Percentiles rank a stretch among this genome's conserved stretches.
Conservation (phyloP, 2,329 filamentous ascomycete species). For the Ceratocystis cubensis region DNA sequence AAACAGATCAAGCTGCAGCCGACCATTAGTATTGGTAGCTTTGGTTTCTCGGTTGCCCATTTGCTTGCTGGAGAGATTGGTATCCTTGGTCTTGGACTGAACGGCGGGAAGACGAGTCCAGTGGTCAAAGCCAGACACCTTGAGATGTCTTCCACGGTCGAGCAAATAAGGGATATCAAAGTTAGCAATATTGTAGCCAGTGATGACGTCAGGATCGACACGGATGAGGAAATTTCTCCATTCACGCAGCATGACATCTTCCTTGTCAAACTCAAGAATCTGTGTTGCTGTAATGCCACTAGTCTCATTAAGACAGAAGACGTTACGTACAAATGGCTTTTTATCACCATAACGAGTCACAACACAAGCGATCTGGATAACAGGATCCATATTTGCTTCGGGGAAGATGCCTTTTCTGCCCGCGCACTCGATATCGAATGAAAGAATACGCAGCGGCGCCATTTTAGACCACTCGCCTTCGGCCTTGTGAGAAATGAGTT, state of each 20-base stretch:
- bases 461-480: constrained; percentile 97
- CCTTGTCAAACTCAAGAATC: constrained; percentile 67
- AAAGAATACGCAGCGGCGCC: constrained; percentile 82
- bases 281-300: constrained; percentile 92
- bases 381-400: constrained; percentile 78
- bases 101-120: constrained; percentile 69
- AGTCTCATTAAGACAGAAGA: constrained; percentile 87
- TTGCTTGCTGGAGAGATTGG: constrained; percentile 93
- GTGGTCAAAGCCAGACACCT: constrained; percentile 66
- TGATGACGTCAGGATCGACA: constrained; percentile 93
- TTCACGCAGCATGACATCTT: constrained; percentile 79
- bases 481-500: constrained; percentile 75
- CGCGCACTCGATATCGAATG: constrained; percentile 97
- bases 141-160: constrained; percentile 74
- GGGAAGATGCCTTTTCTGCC: constrained; percentile 96
- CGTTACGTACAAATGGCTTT: constrained; percentile 91
- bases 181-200: constrained; percentile 96
- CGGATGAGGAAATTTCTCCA: constrained; percentile 86
- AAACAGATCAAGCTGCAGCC: constrained; percentile 84
- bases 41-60: constrained; percentile 96
- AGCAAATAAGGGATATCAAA: constrained; percentile 97
- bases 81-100: constrained; percentile 59
- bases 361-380: constrained; percentile 96
- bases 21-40: constrained; percentile 83
- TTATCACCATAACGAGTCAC: constrained; percentile 90